Conservation (phyloP, 78 protist genomes). For the Dictyostelium intermedium region DNA sequence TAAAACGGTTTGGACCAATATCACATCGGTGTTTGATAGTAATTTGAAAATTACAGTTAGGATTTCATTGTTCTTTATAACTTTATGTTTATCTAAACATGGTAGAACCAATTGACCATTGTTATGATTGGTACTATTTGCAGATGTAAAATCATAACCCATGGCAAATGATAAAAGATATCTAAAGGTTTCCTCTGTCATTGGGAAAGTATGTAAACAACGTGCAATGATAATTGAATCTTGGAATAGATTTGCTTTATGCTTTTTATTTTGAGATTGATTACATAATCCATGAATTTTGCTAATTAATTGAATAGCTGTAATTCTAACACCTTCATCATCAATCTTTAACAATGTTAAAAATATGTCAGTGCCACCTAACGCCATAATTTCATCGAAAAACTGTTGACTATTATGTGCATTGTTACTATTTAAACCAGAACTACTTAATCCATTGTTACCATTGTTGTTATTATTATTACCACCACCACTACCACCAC, state of each 20-base stretch:
- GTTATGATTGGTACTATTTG: not conserved
- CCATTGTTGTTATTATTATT: not conserved
- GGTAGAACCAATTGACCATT: not conserved
- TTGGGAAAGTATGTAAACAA: conserved; percentile 38
- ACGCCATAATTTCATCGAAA: conserved; percentile 17
- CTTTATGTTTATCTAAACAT: not conserved
- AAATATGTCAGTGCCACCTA: conserved; percentile 52
- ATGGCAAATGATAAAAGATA: conserved; percentile 54
- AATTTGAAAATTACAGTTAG: conserved; percentile 28
- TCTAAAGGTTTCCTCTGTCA: conserved; percentile 43
- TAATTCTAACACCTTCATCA: conserved; percentile 28
- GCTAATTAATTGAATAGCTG: conserved; percentile 40
- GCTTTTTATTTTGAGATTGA: not conserved
- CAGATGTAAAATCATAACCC: conserved; percentile 17
- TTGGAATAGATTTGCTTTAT: conserved; percentile 31
- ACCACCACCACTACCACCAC: not conserved
- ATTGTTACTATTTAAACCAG: not conserved
- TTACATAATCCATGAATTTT: not conserved
- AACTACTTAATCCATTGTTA: not conserved
- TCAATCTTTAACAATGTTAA: conserved; percentile 2
- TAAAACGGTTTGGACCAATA: conserved; percentile 13
- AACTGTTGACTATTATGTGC: conserved; percentile 13
- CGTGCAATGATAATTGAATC: conserved; percentile 55
- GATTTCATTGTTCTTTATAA: conserved; percentile 10
- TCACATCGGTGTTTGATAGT: conserved; percentile 3